Conservation (phyloP, 176 grass and related monocot genomes). For the Carex myosuroides region DNA sequence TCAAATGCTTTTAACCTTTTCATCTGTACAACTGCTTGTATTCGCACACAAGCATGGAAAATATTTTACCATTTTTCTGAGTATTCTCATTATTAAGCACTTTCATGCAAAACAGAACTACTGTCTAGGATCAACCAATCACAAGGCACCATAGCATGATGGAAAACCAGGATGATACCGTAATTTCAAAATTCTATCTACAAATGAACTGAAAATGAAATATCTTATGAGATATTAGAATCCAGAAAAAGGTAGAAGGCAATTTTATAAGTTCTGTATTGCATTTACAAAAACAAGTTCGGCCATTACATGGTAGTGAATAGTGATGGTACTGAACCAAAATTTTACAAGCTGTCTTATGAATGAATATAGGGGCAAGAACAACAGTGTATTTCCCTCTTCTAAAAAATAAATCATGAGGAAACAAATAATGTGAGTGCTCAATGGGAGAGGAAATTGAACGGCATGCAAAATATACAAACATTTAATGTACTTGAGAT, state of each 20-base stretch:
- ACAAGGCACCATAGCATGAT: not conserved
- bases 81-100: not conserved
- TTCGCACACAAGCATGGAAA: not conserved
- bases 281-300: constrained; percentile 16
- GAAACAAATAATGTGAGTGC: not conserved
- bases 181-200: no score
- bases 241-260: not conserved
- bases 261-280: not conserved
- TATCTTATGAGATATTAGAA: not conserved
- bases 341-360: constrained; percentile 22
- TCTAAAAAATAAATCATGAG: constrained; percentile 1
- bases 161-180: not conserved
- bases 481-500: not conserved
- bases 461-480: constrained; percentile 12
- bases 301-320: not conserved
- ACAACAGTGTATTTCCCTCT: not conserved
- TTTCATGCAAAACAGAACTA: not conserved
- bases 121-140: not conserved
- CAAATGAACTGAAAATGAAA: no score
- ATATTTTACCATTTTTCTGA: not conserved
- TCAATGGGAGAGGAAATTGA: not conserved
- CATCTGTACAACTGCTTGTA: not conserved
- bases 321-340: constrained; percentile 1
- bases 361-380: constrained; percentile 15
- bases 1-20: not conserved